Evolutionary conservation across 306 rosid species (phyloP).

Genomic region (Canavalia ensiformis): DNA sequence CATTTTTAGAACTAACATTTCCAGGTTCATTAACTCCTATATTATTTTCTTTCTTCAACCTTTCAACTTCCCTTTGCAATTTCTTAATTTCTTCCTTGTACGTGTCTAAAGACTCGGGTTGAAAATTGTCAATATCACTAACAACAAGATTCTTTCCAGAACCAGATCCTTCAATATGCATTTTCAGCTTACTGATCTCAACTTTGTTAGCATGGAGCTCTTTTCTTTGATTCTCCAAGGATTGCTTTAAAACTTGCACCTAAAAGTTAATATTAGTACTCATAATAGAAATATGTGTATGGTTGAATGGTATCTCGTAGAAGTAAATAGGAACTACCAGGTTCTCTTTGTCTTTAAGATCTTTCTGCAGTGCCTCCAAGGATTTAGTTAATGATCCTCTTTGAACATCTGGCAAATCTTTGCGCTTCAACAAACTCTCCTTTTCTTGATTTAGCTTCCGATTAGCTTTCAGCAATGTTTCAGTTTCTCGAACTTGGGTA

Average conservation of each 20-base stretch:
- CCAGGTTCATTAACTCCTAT: constrained; percentile 47
- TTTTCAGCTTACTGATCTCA: constrained; percentile 79
- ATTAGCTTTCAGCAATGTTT: constrained; percentile 64
- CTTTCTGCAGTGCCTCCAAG: constrained; percentile 75
- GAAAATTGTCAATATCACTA: constrained; percentile 54
- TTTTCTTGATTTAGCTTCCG: constrained; percentile 71
- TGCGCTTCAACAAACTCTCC: constrained; percentile 63
- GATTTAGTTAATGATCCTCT: constrained; percentile 71
- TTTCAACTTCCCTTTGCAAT: constrained; percentile 74
- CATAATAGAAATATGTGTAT: constrained; percentile 32
- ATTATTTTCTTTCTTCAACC: constrained; percentile 58
- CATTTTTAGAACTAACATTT: constrained; percentile 56
- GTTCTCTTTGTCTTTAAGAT: constrained; percentile 79
- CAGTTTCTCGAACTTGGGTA: constrained; percentile 67
- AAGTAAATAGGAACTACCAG: constrained; percentile 60
- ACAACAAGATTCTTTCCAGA: constrained; percentile 53
- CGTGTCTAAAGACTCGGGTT: constrained; percentile 59
- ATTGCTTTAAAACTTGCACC: constrained; percentile 78
- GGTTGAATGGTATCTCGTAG: constrained; percentile 40
- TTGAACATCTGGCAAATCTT: constrained; percentile 73
- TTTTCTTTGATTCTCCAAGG: constrained; percentile 79
- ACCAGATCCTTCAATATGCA: constrained; percentile 64
- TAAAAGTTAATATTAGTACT: constrained; percentile 56
- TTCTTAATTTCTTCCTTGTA: constrained; percentile 85
- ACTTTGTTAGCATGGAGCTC: constrained; percentile 76